Evolutionary conservation across 1,284 basidiomycete genomes (phyloP).

Genomic region (Phellinidium pouzarii): DNA sequence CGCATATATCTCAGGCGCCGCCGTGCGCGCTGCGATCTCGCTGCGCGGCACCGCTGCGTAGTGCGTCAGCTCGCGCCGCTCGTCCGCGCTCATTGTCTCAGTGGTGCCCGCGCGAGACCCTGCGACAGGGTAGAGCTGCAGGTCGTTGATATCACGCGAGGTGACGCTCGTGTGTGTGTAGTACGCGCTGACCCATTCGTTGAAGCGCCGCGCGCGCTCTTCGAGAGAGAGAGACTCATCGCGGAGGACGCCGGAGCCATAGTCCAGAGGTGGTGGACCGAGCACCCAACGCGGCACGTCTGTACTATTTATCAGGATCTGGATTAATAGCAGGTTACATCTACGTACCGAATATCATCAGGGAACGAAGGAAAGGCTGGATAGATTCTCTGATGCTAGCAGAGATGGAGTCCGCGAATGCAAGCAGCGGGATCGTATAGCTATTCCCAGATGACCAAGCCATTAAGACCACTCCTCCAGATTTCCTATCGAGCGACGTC

Average conservation of each 20-base stretch:
- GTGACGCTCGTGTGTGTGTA: conserved; percentile 17
- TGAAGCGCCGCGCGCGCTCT: conserved; percentile 11
- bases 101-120: not conserved
- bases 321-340: not conserved
- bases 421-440: conserved; percentile 10
- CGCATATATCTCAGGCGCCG: not conserved
- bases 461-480: conserved; percentile 19
- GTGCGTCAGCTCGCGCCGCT: conserved; percentile 11
- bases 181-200: conserved; percentile 18
- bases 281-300: conserved; percentile 17
- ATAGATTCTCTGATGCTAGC: conserved; percentile 6
- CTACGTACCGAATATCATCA: conserved; percentile 19
- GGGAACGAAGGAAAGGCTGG: conserved; percentile 18
- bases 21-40: conserved; percentile 7
- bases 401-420: conserved; percentile 14
- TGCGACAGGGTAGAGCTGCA: conserved; percentile 6
- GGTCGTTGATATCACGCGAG: conserved; percentile 9
- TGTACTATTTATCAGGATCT: not conserved
- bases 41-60: conserved; percentile 9
- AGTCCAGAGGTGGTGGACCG: conserved; percentile 6
- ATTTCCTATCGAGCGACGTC: conserved; percentile 1
- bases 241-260: not conserved
- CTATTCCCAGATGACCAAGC: conserved; percentile 20
- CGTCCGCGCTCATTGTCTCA: conserved; percentile 17
- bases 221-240: conserved; percentile 8